Evolutionary conservation across 2,329 filamentous ascomycete species (phyloP).

Genomic region (Trichoderma sp.): DNA sequence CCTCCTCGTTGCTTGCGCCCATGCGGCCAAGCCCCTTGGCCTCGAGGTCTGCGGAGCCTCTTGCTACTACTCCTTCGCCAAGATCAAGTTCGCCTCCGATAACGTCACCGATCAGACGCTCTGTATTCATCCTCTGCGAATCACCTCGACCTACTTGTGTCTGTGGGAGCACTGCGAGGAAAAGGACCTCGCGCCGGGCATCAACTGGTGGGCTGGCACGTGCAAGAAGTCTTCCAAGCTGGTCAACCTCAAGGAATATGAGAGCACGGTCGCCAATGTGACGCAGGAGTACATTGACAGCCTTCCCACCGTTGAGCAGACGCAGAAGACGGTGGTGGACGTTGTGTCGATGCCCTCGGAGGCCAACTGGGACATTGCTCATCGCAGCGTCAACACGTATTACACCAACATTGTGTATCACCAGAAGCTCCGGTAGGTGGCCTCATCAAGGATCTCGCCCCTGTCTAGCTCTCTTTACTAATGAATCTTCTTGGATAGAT

Average conservation of each 20-base stretch:
- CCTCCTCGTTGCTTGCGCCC: conserved; percentile 22
- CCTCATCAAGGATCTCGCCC: neutral
- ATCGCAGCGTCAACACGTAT: conserved; percentile 22
- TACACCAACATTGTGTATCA: conserved; percentile 20
- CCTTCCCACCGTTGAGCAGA: conserved; percentile 28
- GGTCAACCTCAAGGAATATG: conserved; percentile 28
- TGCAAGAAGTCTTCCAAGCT: conserved; percentile 32
- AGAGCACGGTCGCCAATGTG: conserved; percentile 25
- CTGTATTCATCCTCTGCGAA: conserved; percentile 31
- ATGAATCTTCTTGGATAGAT: conserved; percentile 5
- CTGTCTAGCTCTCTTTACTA: neutral
- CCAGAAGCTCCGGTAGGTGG: neutral
- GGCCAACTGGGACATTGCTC: conserved; percentile 26
- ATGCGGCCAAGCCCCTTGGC: conserved; percentile 31
- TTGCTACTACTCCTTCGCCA: conserved; percentile 32
- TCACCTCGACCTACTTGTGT: conserved; percentile 32
- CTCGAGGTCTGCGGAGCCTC: conserved; percentile 31
- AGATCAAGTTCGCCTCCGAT: conserved; percentile 28
- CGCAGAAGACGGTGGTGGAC: conserved; percentile 20
- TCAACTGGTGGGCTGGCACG: conserved; percentile 30
- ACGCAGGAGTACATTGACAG: conserved; percentile 28
- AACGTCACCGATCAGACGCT: conserved; percentile 28
- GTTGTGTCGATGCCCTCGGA: conserved; percentile 26
- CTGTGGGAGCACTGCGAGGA: conserved; percentile 29
- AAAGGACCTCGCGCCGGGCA: conserved; percentile 26